A percentile compares a stretch with the other conserved stretches of the same genome.
Evolutionary conservation across 208 protist genomes (phyloP).

Genomic region (Leptomonas pyrrhocoris): DNA sequence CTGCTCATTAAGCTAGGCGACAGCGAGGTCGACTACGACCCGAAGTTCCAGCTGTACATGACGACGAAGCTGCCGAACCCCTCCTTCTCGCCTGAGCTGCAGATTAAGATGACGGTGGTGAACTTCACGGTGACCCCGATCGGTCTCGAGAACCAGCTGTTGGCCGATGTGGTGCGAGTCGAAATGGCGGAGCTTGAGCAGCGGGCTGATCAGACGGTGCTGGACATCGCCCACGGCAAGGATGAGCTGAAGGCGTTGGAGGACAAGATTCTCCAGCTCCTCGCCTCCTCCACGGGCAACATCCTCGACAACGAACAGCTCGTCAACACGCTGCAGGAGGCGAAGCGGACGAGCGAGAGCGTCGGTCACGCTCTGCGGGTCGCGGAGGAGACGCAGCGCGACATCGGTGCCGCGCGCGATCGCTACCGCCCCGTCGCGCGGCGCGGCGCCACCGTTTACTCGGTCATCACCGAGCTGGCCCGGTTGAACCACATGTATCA

Average conservation of each 20-base stretch:
- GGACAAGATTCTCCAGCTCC: slow-evolving; percentile 93
- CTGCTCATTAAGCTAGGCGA: slow-evolving; percentile 94
- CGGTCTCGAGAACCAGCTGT: slow-evolving; percentile 94
- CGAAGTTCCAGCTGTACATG: slow-evolving; percentile 96
- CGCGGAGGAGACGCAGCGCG: slow-evolving; percentile 93
- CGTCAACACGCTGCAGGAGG: slow-evolving; percentile 93
- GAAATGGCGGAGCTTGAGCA: slow-evolving; percentile 94
- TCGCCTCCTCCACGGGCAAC: slow-evolving; percentile 93
- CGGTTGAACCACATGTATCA: slow-evolving; percentile 95
- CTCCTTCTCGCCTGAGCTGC: slow-evolving; percentile 95
- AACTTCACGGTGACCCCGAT: slow-evolving; percentile 96
- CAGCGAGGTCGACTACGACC: slow-evolving; percentile 94
- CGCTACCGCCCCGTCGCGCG: slow-evolving; percentile 93
- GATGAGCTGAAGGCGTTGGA: slow-evolving; percentile 94
- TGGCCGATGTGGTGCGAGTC: slow-evolving; percentile 91
- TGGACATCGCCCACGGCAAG: slow-evolving; percentile 95
- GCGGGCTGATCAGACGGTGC: slow-evolving; percentile 90
- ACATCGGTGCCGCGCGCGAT: slow-evolving; percentile 93
- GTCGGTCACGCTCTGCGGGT: slow-evolving; percentile 91
- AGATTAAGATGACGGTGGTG: slow-evolving; percentile 93
- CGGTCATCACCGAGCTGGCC: slow-evolving; percentile 92
- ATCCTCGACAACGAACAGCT: slow-evolving; percentile 97
- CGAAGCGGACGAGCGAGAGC: slow-evolving; percentile 91
- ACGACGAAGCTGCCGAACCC: slow-evolving; percentile 96
- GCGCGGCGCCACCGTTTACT: slow-evolving; percentile 95